Base-by-base conservation (phyloP, 345 rosid genomes). In the Bruguiera sexangula region DNA sequence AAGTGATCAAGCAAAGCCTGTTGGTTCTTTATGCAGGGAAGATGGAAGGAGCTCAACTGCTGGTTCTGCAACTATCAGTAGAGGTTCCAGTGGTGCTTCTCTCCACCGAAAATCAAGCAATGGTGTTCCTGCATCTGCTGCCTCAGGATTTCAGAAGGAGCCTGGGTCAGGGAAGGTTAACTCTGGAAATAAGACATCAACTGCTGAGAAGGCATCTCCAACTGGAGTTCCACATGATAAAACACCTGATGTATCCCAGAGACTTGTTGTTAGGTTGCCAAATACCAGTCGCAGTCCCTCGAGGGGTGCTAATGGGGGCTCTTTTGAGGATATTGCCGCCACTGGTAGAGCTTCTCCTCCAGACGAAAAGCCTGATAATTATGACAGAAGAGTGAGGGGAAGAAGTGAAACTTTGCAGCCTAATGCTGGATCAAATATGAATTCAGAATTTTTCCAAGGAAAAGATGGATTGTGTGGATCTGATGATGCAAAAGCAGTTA, bases 261-360 rank as follows among this genome's bases (percentile, higher is more conserved):
- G 83, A 54, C 65, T 95, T 66, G 83, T 87, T 57, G 96, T 92
- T 46, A 92, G 86, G 83, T 78, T 92, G 34, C 83, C 96, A 29
- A 91, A 82, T 68, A 83, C 83, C 54, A 89, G 89, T 58, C 85
- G 85, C 43, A 90, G 96, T 78, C 97, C 96, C 21, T 85, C 85
- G 10, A 88, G 80, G 67, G 80, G 84, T 79, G 83, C 74, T 32
- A 81, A 84, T 85, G 96, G 88, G 71, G 92, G 87, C 31, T 83
- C 96, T 1, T 43, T 83, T 39, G 97, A 91, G 65, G 97, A 88
- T 56, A 79, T 74, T 63, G 74, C 85, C 0, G 77, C 81, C 20
- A 79, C 66, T 71, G 84, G 75, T 73, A 91, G 89, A 80, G 74
- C 82, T 66, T 85, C 85, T 54, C 76, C 90, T 60, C 88, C 98